Percentiles rank a stretch among this genome's conserved stretches.
phyloP scores from a whole-genome alignment of 306 rosid genomes.

The Morella rubra region DNA sequence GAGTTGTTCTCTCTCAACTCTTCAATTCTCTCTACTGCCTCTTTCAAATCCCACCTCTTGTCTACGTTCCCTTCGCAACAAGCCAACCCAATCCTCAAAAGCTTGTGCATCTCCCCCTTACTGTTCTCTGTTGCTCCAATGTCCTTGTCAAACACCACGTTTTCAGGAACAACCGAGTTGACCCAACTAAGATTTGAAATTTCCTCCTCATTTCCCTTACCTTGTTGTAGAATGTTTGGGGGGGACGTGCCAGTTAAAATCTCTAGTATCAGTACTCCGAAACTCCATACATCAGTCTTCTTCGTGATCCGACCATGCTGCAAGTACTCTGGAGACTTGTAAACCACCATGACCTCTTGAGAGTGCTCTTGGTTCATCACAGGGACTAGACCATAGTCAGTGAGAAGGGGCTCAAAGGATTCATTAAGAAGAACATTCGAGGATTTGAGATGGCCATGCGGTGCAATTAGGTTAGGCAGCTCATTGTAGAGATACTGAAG shows the following conservation, averaged over 20 bases:
- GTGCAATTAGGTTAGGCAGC: slow-evolving; percentile 65
- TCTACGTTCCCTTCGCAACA: slow-evolving; percentile 73
- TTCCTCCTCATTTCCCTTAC: slow-evolving; percentile 62
- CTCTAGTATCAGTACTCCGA: slow-evolving; percentile 74
- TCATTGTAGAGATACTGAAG: slow-evolving; percentile 64
- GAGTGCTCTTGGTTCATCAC: slow-evolving; percentile 77
- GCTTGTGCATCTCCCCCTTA: slow-evolving; percentile 60
- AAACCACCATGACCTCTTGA: slow-evolving; percentile 60
- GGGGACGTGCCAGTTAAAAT: slow-evolving; percentile 64
- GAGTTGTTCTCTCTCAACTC: slow-evolving; percentile 54
- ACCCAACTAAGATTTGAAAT: slow-evolving; percentile 60
- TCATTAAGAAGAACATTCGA: slow-evolving; percentile 72
- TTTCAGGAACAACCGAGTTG: slow-evolving; percentile 40
- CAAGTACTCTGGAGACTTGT: slow-evolving; percentile 74
- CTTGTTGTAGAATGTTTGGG: slow-evolving; percentile 50
- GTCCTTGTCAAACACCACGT: slow-evolving; percentile 57
- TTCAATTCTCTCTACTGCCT: slow-evolving; percentile 59
- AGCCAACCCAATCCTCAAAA: slow-evolving; percentile 59
- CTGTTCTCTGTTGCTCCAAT: slow-evolving; percentile 39
- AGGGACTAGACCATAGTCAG: slow-evolving; percentile 79
- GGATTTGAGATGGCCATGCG: slow-evolving; percentile 90
- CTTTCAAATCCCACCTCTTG: slow-evolving; percentile 66
- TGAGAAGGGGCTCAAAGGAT: slow-evolving; percentile 60
- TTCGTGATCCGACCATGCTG: slow-evolving; percentile 69
- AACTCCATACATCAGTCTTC: slow-evolving; percentile 87